Evolutionary conservation across 345 rosid species (phyloP).

Genomic region (Erodium maritimum): DNA sequence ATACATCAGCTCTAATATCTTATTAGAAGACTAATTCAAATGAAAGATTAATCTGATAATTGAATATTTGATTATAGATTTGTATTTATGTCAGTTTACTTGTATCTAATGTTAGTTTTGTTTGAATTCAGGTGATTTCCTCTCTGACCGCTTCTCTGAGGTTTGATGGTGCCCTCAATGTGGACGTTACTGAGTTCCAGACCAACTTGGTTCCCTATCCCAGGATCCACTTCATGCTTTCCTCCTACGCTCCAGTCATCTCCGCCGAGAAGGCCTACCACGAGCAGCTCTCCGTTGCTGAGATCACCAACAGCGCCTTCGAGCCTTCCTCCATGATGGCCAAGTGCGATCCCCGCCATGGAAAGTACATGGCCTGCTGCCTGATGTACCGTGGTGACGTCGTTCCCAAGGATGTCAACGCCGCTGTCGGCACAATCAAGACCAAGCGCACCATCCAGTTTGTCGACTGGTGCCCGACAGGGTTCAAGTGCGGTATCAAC

Average conservation of each 20-base stretch:
- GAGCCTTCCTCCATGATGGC: constrained; percentile 47
- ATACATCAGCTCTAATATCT: no score
- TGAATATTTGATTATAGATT: no score
- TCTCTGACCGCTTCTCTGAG: constrained; percentile 70
- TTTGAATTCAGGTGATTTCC: constrained; percentile 40
- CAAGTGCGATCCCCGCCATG: constrained; percentile 74
- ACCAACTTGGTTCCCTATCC: constrained; percentile 77
- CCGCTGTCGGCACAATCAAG: constrained; percentile 68
- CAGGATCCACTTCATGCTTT: constrained; percentile 80
- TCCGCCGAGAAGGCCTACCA: constrained; percentile 47
- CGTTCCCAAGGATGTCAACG: constrained; percentile 67
- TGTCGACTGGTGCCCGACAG: constrained; percentile 78
- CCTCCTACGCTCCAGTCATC: constrained; percentile 68
- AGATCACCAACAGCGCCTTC: constrained; percentile 47
- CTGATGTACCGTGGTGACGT: constrained; percentile 78
- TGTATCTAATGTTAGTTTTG: no score
- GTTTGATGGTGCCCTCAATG: constrained; percentile 75
- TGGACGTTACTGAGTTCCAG: constrained; percentile 69
- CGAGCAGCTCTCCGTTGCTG: constrained; percentile 48
- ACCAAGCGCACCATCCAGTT: constrained; percentile 66
- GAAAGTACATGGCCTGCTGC: constrained; percentile 82
- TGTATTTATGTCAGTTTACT: no score
- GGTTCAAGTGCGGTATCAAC: constrained; percentile 66
- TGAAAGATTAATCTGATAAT: no score
- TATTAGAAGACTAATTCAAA: no score